Base-by-base conservation (phyloP, 768 basidiomycete genomes). In the Clavulina sp. region DNA sequence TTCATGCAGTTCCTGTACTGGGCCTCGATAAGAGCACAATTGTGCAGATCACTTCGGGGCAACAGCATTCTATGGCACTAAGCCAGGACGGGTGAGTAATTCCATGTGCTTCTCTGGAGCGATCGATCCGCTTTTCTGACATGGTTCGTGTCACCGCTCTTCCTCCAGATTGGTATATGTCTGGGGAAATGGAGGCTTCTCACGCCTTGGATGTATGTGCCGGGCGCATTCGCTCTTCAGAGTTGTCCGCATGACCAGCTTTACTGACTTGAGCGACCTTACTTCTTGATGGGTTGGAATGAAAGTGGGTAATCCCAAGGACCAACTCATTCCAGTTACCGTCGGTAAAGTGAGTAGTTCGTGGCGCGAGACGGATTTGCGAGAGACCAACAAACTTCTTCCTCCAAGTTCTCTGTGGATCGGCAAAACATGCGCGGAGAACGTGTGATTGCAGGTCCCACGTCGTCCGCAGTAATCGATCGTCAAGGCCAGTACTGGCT, bases 121-220 rank as follows among this genome's bases (percentile, higher is more conserved):
- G n/a, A n/a, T n/a, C n/a, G n/a, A n/a, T n/a, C n/a, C 48, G n/a
- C 56, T 7, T 31, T 49, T 26, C 50, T 29, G 32, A 7, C 36
- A 18, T 16, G 7, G 13, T 24, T 29, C 30, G 3, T 29, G 32
- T 49, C 23, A 26, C 30, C 48, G 9, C 7, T 9, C 36, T 36
- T 26, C 59, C 33, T 41, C 24, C 54, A 87, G 85, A 1, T 63
- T 78, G 48, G 80, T 85, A 4, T 84, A 83, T 58, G 80, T 82
- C 4, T 91, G 85, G 84, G 87, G 86, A 4, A 87, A 81, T 61
- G 86, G 85, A 53, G 86, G 85, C 5, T 93, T 95, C 62, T 91
- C 88, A 57, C 78, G n/a, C n/a, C n/a, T n/a, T n/a, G n/a, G n/a
- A n/a, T n/a, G n/a, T n/a, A n/a, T n/a, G n/a, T n/a, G n/a, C n/a